Base-by-base conservation (phyloP, 2,329 filamentous ascomycete genomes). In the Fusarium albosuccineum region DNA sequence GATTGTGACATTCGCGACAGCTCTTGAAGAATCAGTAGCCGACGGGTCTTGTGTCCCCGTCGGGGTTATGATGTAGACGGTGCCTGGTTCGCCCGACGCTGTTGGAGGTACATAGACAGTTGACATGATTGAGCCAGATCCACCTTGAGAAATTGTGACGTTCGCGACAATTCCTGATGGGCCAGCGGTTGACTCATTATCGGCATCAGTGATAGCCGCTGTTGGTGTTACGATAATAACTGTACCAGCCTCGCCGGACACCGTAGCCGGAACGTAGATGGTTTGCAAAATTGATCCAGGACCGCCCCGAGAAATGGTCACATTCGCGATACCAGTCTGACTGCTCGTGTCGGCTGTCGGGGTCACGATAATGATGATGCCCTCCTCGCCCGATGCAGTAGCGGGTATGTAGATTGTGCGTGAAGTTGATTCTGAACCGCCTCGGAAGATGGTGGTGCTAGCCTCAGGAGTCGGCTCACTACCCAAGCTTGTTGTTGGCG, bases 71-170 rank as follows among this genome's bases (percentile, higher is more conserved):
- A 22, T 22, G 22, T 22, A 22, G 22, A 22, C 22, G 22, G 22
- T 22, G 22, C 30, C 30, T 33, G 30, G 11, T 33, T 33, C 30
- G 30, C 30, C 22, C 22, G 22, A 22, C 1, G 49, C 40, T 9
- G 45, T 62, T 7, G 62, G 54, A 7, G 62, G 61, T 2, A 48
- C 60, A 17, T 65, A 65, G 1, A 65, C 27, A 8, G 62, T 65
- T 13, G 33, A 41, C 3, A 34, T 16, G 2, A 37, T 53, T 39
- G 61, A 60, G 13, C 53, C 53, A 3, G 26, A 41, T 4, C 60
- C 53, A 29, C 34, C n/a, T 3, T 53, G 59, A 7, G 39, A 64
- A 1, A 64, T 54, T 0, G 60, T 64, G 2, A 57, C 53, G 2
- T 64, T 60, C 7, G 30, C n/a, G 13, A 6, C 22, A 4, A 16